These are phyloP conservation scores for Takashimella koratensis DNA, from an alignment of 1,284 basidiomycete genomes.

Conservation along the genomic window DNA sequence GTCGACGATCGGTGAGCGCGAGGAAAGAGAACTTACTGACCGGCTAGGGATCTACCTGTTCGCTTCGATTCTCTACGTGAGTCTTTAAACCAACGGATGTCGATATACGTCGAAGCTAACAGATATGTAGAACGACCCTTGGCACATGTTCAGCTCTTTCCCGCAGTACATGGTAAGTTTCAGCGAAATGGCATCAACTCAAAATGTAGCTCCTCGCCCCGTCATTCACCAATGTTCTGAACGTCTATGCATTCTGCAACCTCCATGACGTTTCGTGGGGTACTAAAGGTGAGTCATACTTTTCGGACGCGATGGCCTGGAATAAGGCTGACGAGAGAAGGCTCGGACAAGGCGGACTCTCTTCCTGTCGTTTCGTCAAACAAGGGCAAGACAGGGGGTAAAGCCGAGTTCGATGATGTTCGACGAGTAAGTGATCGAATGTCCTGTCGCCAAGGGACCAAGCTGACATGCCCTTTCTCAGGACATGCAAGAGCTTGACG, in stretches of 20 bases:
- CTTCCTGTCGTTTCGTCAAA: constrained; percentile 85
- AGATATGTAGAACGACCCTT: neutral
- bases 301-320: constrained; percentile 74
- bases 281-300: constrained; percentile 27
- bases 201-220: constrained; percentile 63
- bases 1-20: constrained; percentile 69
- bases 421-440: constrained; percentile 56
- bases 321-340: constrained; percentile 59
- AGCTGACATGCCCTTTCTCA: too few relatives aligned
- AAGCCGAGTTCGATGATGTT: constrained; percentile 58
- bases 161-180: constrained; percentile 73
- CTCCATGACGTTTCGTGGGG: constrained; percentile 68
- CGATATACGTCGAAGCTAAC: constrained; percentile 1
- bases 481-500: constrained; percentile 79
- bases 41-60: constrained; percentile 67
- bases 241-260: constrained; percentile 66
- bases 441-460: too few relatives aligned
- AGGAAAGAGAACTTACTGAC: constrained; percentile 2
- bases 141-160: constrained; percentile 80
- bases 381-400: constrained; percentile 72
- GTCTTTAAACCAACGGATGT: constrained; percentile 35
- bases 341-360: constrained; percentile 90
- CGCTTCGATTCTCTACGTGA: constrained; percentile 83
- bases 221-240: constrained; percentile 87
- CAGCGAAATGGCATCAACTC: constrained; percentile 10